Conservation (phyloP, 768 basidiomycete genomes). For the Lactarius deliciosus region DNA sequence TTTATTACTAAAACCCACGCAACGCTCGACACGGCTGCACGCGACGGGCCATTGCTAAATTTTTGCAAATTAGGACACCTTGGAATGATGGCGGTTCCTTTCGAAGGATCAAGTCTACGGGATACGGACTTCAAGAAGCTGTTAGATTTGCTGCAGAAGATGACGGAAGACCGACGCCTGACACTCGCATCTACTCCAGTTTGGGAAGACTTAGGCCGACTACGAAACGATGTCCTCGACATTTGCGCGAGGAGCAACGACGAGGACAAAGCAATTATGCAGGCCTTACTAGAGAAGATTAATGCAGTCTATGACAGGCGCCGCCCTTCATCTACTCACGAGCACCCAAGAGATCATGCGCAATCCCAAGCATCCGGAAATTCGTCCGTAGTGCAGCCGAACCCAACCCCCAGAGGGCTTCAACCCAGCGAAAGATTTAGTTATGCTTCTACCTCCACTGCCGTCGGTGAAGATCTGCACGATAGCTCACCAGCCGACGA, state of each 20-base stretch:
- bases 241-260: background rate
- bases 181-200: background rate
- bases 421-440: background rate
- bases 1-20: background rate
- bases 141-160: background rate
- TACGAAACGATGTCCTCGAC: background rate
- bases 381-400: no score
- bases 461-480: background rate
- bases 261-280: background rate
- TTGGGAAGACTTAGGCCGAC: background rate
- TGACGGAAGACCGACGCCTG: background rate
- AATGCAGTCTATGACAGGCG: background rate
- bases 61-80: constrained; percentile 15
- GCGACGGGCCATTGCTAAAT: constrained; percentile 18
- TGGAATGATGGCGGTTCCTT: background rate
- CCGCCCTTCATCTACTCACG: background rate
- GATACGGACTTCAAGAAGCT: background rate
- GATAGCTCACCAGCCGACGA: background rate
- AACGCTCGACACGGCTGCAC: background rate
- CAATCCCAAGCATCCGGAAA: no score
- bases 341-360: background rate
- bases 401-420: background rate
- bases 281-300: background rate
- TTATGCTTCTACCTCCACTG: background rate
- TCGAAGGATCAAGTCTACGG: background rate